These are phyloP conservation scores for Arabidopsis hybrid DNA, from an alignment of 441 rosid species.

Conservation along the genomic window DNA sequence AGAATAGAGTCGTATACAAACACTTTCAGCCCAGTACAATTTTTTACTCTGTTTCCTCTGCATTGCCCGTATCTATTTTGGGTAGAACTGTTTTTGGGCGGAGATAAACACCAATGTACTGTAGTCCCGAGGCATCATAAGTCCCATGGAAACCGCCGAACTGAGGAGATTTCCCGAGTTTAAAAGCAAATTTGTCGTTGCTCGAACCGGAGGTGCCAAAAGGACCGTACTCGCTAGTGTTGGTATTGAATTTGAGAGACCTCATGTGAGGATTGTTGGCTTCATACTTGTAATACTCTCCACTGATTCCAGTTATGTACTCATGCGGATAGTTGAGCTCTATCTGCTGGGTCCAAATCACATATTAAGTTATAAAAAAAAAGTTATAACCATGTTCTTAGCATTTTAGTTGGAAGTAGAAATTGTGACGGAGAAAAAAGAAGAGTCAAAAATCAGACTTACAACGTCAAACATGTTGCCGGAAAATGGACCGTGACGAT, in stretches of 20 bases:
- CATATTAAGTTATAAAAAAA: neutral
- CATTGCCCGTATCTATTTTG: neutral
- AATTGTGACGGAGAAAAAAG: neutral
- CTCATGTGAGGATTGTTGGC: conserved; percentile 42
- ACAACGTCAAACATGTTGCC: conserved; percentile 46
- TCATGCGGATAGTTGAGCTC: conserved; percentile 41
- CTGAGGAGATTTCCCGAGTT: conserved; percentile 42
- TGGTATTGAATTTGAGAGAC: conserved; percentile 40
- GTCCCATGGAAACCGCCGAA: conserved; percentile 42
- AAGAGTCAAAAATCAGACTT: conserved; percentile 19
- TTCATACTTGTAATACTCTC: conserved; percentile 40
- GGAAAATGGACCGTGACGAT: conserved; percentile 37
- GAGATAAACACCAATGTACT: conserved; percentile 43
- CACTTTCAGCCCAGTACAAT: conserved; percentile 34
- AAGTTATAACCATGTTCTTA: conserved; percentile 8
- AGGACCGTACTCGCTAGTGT: conserved; percentile 41
- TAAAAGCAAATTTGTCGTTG: conserved; percentile 32
- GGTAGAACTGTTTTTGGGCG: conserved; percentile 36
- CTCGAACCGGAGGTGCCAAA: conserved; percentile 19
- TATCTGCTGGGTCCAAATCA: conserved; percentile 42
- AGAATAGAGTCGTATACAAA: neutral
- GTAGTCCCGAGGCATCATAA: conserved; percentile 37
- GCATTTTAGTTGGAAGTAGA: neutral
- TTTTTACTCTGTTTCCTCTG: conserved; percentile 36
- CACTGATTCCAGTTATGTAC: conserved; percentile 40